Evolutionary conservation across 2,329 filamentous ascomycete species (phyloP).

Genomic region (Arthrobotrys musiformis): DNA sequence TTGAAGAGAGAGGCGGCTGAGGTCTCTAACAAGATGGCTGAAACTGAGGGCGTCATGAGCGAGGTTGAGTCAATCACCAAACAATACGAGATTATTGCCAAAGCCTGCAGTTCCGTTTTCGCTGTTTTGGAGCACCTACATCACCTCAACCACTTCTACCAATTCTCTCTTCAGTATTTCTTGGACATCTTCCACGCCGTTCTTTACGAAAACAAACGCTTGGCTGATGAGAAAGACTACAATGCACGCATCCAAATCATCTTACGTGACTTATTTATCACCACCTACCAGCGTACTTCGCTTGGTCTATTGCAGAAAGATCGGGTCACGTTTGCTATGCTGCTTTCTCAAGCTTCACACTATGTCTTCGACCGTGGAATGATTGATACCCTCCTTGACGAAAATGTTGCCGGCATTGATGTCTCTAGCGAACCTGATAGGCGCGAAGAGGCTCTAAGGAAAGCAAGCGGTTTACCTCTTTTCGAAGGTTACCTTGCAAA

Average conservation of each 20-base stretch:
- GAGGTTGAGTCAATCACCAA: constrained; percentile 96
- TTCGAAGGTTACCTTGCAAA: constrained; percentile 78
- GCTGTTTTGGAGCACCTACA: constrained; percentile 96
- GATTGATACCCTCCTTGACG: constrained; percentile 86
- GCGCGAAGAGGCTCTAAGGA: constrained; percentile 75
- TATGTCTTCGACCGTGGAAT: constrained; percentile 92
- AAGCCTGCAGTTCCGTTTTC: constrained; percentile 96
- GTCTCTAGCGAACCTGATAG: constrained; percentile 75
- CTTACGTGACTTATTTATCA: constrained; percentile 88
- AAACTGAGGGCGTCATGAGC: constrained; percentile 97
- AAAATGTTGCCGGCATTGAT: constrained; percentile 78
- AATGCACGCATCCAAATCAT: constrained; percentile 87
- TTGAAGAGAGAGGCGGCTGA: constrained; percentile 97
- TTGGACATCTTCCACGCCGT: constrained; percentile 96
- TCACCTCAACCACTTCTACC: constrained; percentile 99
- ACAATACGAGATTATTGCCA: constrained; percentile 91
- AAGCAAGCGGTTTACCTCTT: constrained; percentile 74
- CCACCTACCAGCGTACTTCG: constrained; percentile 94
- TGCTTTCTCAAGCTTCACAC: constrained; percentile 93
- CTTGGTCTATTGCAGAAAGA: constrained; percentile 93
- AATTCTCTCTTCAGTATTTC: constrained; percentile 98
- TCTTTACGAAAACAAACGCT: constrained; percentile 79
- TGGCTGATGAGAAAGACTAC: constrained; percentile 77
- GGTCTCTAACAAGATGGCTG: constrained; percentile 93
- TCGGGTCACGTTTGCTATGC: constrained; percentile 90